Evolutionary conservation across 352 stramenopile species (phyloP).

Genomic region (Pythium coloratum): DNA sequence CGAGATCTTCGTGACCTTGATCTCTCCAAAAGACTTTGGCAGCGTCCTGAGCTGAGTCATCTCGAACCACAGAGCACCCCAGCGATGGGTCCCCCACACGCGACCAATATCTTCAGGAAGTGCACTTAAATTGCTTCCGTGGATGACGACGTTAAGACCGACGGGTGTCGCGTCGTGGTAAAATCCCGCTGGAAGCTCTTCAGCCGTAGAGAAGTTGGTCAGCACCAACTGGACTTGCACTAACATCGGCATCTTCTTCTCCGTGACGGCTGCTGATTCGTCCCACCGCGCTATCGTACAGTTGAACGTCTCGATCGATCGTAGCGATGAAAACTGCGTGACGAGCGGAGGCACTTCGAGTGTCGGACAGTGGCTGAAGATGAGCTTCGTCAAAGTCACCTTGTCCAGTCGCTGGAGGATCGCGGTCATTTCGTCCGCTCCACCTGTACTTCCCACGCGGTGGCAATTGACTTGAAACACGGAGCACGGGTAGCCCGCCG

Average conservation of each 20-base stretch:
- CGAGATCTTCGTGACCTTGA: constrained; percentile 1
- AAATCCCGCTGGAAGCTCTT: constrained; percentile 7
- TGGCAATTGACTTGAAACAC: constrained; percentile 27
- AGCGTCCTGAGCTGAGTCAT: constrained; percentile 4
- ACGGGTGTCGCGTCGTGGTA: neutral
- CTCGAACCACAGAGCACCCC: constrained; percentile 5
- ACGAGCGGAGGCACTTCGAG: constrained; percentile 13
- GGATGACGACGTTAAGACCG: constrained; percentile 2
- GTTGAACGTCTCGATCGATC: constrained; percentile 16
- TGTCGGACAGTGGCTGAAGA: constrained; percentile 22
- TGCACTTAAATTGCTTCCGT: constrained; percentile 11
- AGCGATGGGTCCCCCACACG: constrained; percentile 10
- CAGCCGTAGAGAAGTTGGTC: constrained; percentile 6
- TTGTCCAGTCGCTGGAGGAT: constrained; percentile 2
- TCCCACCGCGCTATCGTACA: constrained; percentile 9
- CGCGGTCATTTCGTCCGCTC: neutral
- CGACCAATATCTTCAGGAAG: constrained; percentile 8
- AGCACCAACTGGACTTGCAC: constrained; percentile 6
- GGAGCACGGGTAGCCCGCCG: constrained; percentile 5
- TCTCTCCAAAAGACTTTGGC: neutral
- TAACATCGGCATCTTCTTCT: neutral
- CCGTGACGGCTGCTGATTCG: neutral
- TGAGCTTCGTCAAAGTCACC: constrained; percentile 6
- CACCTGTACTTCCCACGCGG: neutral
- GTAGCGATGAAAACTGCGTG: constrained; percentile 10